phyloP scores from a whole-genome alignment of 495 filamentous ascomycete genomes.

The Penicillium antarcticum region DNA sequence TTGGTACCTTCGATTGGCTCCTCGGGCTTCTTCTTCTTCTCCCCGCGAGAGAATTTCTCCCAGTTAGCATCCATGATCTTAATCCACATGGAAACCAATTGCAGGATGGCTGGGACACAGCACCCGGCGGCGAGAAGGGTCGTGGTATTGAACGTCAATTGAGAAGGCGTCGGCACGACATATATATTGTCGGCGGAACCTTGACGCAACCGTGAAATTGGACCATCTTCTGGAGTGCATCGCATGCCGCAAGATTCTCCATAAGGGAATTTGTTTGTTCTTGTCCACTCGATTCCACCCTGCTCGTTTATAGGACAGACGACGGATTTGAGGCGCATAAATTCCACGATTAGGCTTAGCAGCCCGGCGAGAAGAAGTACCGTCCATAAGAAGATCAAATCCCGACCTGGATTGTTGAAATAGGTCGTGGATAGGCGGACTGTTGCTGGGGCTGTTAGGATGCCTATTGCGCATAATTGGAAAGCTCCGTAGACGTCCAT shows the following conservation, averaged over 20 bases:
- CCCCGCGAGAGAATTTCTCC: conserved; percentile 35
- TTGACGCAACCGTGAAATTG: conserved; percentile 45
- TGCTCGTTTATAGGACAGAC: conserved; percentile 37
- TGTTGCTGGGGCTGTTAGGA: conserved; percentile 55
- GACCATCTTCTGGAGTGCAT: conserved; percentile 39
- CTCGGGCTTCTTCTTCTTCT: conserved; percentile 20
- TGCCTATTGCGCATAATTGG: conserved; percentile 59
- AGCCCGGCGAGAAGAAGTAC: conserved; percentile 53
- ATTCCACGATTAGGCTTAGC: conserved; percentile 55
- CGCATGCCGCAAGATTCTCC: conserved; percentile 25
- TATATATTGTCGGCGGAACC: conserved; percentile 51
- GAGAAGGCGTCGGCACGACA: conserved; percentile 49
- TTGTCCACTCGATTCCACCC: conserved; percentile 30
- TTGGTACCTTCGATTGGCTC: conserved; percentile 52
- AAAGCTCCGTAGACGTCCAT: conserved; percentile 65
- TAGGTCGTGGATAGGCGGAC: conserved; percentile 56
- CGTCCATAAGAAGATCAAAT: conserved; percentile 61
- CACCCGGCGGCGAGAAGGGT: conserved; percentile 57
- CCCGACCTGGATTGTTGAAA: conserved; percentile 57
- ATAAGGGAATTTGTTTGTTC: conserved; percentile 29
- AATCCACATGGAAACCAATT: conserved; percentile 54
- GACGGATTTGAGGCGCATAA: conserved; percentile 44
- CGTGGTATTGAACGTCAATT: conserved; percentile 49
- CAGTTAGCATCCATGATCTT: conserved; percentile 58
- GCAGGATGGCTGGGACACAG: conserved; percentile 56